Percentiles rank a stretch among this genome's conserved stretches.
phyloP scores from a whole-genome alignment of 805 yeast species.

The Kodamaea neixiangensis region DNA sequence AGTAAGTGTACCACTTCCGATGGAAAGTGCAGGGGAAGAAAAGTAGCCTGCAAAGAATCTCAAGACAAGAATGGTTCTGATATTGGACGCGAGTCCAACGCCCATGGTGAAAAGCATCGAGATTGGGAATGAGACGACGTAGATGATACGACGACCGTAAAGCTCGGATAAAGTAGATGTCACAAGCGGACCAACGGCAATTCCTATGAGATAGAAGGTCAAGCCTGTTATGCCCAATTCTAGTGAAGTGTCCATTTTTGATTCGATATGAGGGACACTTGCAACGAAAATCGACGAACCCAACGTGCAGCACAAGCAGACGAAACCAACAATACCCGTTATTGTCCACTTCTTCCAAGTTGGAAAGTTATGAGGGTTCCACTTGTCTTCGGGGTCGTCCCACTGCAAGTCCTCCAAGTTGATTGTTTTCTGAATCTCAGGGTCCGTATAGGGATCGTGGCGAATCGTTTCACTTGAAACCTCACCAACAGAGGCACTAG shows the following conservation, averaged over 20 bases:
- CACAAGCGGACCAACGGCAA: slow-evolving; percentile 67
- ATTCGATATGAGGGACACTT: slow-evolving; percentile 57
- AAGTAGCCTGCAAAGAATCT: slow-evolving; percentile 74
- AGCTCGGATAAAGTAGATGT: slow-evolving; percentile 75
- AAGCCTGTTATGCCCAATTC: slow-evolving; percentile 67
- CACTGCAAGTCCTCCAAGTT: slow-evolving; percentile 40
- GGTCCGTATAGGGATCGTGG: not conserved
- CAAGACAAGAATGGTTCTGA: slow-evolving; percentile 61
- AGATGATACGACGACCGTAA: slow-evolving; percentile 65
- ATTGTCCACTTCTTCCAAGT: slow-evolving; percentile 60
- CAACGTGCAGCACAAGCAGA: slow-evolving; percentile 69
- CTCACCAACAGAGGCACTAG: not conserved
- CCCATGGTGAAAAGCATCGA: slow-evolving; percentile 77
- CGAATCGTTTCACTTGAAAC: not conserved
- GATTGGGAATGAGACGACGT: slow-evolving; percentile 57
- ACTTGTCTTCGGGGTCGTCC: slow-evolving; percentile 65
- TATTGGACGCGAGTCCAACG: slow-evolving; percentile 63
- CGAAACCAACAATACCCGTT: slow-evolving; percentile 62
- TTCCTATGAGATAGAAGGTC: slow-evolving; percentile 69
- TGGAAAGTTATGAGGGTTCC: slow-evolving; percentile 72
- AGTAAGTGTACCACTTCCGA: slow-evolving; percentile 81
- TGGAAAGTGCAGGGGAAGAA: slow-evolving; percentile 81
- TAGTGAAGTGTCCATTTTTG: slow-evolving; percentile 51
- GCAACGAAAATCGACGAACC: slow-evolving; percentile 74
- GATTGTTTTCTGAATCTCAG: not conserved